Percentiles rank a stretch among this genome's conserved stretches.
phyloP scores from a whole-genome alignment of 805 yeast genomes.

The Candida montana region DNA sequence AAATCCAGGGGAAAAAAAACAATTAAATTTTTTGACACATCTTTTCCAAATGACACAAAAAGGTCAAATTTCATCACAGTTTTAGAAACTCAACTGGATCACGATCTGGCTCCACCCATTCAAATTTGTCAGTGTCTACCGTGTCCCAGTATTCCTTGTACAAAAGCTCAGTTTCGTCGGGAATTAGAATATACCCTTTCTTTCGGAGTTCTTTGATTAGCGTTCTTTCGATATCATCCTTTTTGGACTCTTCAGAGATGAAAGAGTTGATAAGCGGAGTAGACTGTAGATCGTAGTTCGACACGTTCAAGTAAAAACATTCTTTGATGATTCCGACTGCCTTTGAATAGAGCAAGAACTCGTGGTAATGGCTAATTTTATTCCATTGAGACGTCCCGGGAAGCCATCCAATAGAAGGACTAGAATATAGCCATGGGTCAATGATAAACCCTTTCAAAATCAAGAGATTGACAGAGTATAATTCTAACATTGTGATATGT shows the following conservation, averaged over 20 bases:
- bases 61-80: neutral
- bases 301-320: constrained; percentile 6
- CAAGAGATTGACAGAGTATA: constrained; percentile 1
- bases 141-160: constrained; percentile 10
- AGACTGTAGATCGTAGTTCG: constrained; percentile 3
- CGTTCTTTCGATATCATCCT: neutral
- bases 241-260: neutral
- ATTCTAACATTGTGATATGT: constrained; percentile 1
- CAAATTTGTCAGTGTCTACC: constrained; percentile 7
- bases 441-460: constrained; percentile 1
- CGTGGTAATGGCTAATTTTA: neutral
- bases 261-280: constrained; percentile 4
- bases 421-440: neutral
- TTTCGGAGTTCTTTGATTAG: constrained; percentile 3
- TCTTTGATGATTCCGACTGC: constrained; percentile 4
- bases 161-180: constrained; percentile 4
- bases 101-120: constrained; percentile 13
- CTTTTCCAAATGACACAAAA: neutral
- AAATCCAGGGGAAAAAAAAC: neutral
- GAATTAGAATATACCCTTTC: constrained; percentile 2
- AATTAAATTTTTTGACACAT: constrained; percentile 1
- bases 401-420: neutral
- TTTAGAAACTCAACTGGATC: constrained; percentile 10
- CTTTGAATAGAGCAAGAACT: constrained; percentile 5
- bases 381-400: constrained; percentile 6